phyloP scores from a whole-genome alignment of 805 yeast species.

The Candida easanensis region DNA sequence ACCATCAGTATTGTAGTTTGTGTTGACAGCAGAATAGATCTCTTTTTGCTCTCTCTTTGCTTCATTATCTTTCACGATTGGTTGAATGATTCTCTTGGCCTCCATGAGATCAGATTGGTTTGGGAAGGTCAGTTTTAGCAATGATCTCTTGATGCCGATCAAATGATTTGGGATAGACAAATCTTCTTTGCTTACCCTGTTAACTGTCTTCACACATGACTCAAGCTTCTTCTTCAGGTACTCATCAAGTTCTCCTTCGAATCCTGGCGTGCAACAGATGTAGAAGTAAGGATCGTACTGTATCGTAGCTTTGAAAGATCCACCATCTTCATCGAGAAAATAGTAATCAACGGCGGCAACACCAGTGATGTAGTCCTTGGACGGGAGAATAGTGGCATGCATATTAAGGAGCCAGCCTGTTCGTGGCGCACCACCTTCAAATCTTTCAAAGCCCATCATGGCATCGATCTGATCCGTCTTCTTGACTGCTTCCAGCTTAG shows the following conservation, averaged over 20 bases:
- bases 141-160: constrained; percentile 63
- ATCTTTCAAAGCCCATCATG: constrained; percentile 85
- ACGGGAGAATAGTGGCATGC: constrained; percentile 79
- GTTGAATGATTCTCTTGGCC: constrained; percentile 68
- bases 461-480: constrained; percentile 70
- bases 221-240: constrained; percentile 69
- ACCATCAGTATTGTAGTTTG: constrained; percentile 27
- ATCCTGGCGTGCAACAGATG: constrained; percentile 57
- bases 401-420: constrained; percentile 93
- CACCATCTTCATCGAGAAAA: constrained; percentile 95
- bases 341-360: constrained; percentile 90
- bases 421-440: constrained; percentile 63
- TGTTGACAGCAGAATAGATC: constrained; percentile 55
- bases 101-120: constrained; percentile 70
- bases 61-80: constrained; percentile 68
- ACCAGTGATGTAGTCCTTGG: constrained; percentile 60
- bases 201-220: constrained; percentile 51
- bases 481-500: constrained; percentile 50
- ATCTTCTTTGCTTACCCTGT: constrained; percentile 71
- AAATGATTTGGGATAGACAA: constrained; percentile 81
- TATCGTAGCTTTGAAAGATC: constrained; percentile 83
- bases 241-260: constrained; percentile 76
- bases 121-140: constrained; percentile 69
- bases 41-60: constrained; percentile 60
- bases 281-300: constrained; percentile 87